These are phyloP conservation scores for Sisymbrium altissimum DNA, from an alignment of 345 rosid genomes.

Conservation along the genomic window DNA sequence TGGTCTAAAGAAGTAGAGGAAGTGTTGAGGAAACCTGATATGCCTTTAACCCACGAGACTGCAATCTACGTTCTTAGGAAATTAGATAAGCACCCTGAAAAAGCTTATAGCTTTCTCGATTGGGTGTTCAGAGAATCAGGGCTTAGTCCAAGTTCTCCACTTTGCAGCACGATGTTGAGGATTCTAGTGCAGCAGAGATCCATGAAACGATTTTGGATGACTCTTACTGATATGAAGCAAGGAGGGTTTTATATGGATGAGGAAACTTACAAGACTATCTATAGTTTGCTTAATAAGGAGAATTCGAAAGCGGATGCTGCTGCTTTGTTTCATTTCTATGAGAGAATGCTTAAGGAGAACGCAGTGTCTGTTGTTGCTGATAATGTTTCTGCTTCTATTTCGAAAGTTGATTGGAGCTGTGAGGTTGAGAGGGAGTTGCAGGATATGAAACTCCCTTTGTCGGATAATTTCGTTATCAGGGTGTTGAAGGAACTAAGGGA, in stretches of 20 bases:
- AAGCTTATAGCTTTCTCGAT: constrained; percentile 56
- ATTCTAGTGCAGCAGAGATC: constrained; percentile 45
- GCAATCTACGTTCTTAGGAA: constrained; percentile 63
- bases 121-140: constrained; percentile 61
- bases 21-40: constrained; percentile 35
- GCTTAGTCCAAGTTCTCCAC: constrained; percentile 57
- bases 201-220: constrained; percentile 64
- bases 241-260: constrained; percentile 65
- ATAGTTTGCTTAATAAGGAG: constrained; percentile 43
- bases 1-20: constrained; percentile 56
- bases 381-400: constrained; percentile 40
- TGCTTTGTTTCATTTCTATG: constrained; percentile 61
- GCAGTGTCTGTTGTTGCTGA: constrained; percentile 43
- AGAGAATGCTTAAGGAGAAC: constrained; percentile 66
- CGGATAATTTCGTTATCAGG: constrained; percentile 66
- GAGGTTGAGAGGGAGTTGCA: constrained; percentile 55
- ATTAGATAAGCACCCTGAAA: constrained; percentile 51
- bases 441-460: constrained; percentile 44
- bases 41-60: constrained; percentile 51
- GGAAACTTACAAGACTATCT: constrained; percentile 54
- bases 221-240: constrained; percentile 60
- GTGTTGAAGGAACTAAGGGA: constrained; percentile 61
- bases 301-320: constrained; percentile 47
- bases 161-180: constrained; percentile 67
- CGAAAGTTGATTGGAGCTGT: constrained; percentile 42